Conservation (phyloP, 441 rosid genomes). For the Gossypium trilobum region DNA sequence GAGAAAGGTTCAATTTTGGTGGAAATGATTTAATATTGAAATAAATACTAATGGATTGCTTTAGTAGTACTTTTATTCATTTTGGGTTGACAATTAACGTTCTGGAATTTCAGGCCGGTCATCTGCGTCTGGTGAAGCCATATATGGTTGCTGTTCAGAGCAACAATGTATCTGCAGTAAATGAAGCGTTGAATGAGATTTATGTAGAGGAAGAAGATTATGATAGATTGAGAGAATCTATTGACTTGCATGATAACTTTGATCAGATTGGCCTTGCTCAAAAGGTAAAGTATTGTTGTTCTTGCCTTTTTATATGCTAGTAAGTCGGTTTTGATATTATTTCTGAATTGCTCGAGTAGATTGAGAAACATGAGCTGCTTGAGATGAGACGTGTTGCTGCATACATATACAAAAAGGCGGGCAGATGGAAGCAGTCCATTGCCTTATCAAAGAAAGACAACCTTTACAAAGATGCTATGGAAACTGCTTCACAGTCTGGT, state of each 20-base stretch:
- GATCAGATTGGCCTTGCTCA: conserved; percentile 87
- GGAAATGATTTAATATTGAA: background rate
- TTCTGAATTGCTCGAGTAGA: conserved; percentile 30
- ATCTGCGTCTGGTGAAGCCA: conserved; percentile 90
- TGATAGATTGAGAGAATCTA: conserved; percentile 86
- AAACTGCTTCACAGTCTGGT: conserved; percentile 97
- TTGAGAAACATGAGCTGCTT: conserved; percentile 96
- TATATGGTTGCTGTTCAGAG: conserved; percentile 96
- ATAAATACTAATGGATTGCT: background rate
- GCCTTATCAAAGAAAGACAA: conserved; percentile 94
- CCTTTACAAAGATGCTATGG: conserved; percentile 94
- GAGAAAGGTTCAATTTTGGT: conserved; percentile 62
- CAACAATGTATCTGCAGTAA: conserved; percentile 89
- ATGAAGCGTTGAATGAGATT: conserved; percentile 85
- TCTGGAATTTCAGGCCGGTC: conserved; percentile 67
- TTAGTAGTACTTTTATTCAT: background rate
- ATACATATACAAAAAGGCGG: conserved; percentile 94
- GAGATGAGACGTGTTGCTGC: conserved; percentile 99
- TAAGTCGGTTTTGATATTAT: conserved; percentile 26
- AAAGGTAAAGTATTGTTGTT: conserved; percentile 37
- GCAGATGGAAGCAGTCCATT: conserved; percentile 99
- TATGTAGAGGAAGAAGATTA: conserved; percentile 94
- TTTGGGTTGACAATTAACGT: background rate
- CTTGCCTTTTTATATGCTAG: conserved; percentile 14
- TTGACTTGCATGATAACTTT: conserved; percentile 75